Base-by-base conservation (phyloP, 805 yeast species). In the Candida wancherniae region DNA sequence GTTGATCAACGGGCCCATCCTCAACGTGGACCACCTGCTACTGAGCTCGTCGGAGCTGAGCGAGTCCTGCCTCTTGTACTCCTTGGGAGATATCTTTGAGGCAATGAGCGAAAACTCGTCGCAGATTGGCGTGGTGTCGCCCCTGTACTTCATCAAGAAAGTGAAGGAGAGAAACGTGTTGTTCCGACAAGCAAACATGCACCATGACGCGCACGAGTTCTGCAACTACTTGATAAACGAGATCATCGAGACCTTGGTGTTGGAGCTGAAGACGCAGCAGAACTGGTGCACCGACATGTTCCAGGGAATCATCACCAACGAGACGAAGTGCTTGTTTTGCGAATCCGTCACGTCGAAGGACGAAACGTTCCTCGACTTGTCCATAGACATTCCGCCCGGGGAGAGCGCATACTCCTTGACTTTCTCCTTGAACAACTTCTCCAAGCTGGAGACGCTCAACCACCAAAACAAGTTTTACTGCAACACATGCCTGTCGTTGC, bases 181-280 rank as follows among this genome's bases (percentile, higher is more conserved):
- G 47, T 92, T 92, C 56, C 68, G 95, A 40, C 80, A 86, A 35
- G 78, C 84, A 24, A 64, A 64, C 44, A 88, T 87, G 95, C 98
- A 92, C 55, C 98, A 92, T 53, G 98, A 92, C 64, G 97, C 97
- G 4, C 98, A 92, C 58, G 98, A 92, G 59, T 92, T 92, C 57
- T 70, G 88, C 51, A 90, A 88, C 54, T 88, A 84, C 50, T 55
- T 88, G 44, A 64, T 92, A 31, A 92, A 92, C 56, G 73, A 63
- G 44, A 66, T 68, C 12, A 61, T 72, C 9, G 87, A 84, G 40
- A 69, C 82, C 11, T 63, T 83, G 29, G 75, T 72, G 16, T 51
- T 42, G 47, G 57, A 61, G 42, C 17, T 43, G 24, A 58, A 57
- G 5, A 26, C 40, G 8, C 47, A 48, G 7, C 42, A 52, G 15